These are phyloP conservation scores for Colletotrichum sp. DNA, from an alignment of 2,329 filamentous ascomycete genomes.

Conservation along the genomic window DNA sequence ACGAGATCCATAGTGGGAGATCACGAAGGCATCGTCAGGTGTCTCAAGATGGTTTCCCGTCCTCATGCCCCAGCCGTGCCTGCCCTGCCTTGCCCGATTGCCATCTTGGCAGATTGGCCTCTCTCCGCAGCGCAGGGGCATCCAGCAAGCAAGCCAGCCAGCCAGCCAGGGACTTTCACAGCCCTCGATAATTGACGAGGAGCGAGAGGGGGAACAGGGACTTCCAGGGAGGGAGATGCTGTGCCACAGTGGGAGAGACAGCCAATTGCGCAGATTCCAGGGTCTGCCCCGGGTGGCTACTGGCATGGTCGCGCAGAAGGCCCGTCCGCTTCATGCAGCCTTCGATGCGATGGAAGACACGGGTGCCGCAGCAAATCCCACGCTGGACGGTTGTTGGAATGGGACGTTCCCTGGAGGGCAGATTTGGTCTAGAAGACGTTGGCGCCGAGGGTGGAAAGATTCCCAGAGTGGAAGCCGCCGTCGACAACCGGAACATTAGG, in stretches of 20 bases:
- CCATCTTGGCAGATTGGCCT: neutral
- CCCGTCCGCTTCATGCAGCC: conserved; percentile 13
- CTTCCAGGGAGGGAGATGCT: neutral
- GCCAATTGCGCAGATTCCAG: neutral
- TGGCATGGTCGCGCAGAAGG: conserved; percentile 7
- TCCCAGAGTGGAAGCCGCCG: neutral
- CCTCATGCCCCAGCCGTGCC: conserved; percentile 6
- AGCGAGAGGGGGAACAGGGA: neutral
- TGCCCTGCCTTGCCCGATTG: neutral
- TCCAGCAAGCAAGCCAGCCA: neutral
- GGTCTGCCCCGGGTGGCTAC: conserved; percentile 1
- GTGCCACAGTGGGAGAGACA: conserved; percentile 2
- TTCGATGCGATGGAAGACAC: neutral
- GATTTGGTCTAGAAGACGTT: conserved; percentile 10
- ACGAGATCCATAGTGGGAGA: conserved; percentile 1
- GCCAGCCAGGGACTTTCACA: neutral
- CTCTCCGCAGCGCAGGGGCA: neutral
- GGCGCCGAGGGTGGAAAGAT: neutral
- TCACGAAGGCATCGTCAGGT: conserved; percentile 18
- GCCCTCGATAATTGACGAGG: neutral
- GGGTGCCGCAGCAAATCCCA: neutral
- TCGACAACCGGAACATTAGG: neutral
- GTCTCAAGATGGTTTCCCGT: conserved; percentile 19
- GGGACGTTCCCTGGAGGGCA: neutral
- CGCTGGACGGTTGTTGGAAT: neutral